phyloP scores from a whole-genome alignment of 495 filamentous ascomycete species.

The Astrocystis sublimbata region DNA sequence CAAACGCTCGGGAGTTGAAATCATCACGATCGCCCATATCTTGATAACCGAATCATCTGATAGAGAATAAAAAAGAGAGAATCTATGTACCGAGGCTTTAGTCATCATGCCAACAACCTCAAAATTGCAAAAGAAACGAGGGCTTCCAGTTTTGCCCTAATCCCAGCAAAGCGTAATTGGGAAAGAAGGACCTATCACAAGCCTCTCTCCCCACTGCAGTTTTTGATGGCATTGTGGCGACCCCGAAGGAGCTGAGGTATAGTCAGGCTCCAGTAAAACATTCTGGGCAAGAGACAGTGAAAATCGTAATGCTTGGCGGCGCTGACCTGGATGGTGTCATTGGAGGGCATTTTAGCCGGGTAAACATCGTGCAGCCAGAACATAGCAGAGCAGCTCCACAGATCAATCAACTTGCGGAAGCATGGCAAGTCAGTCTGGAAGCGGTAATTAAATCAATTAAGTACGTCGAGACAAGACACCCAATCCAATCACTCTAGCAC shows the following conservation, averaged over 20 bases:
- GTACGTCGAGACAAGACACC: background rate
- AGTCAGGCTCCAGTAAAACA: conserved; percentile 19
- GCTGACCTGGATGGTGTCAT: conserved; percentile 29
- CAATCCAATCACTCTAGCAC: conserved; percentile 1
- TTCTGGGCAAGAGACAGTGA: conserved; percentile 23
- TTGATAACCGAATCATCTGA: background rate
- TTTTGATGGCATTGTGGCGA: background rate
- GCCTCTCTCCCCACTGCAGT: conserved; percentile 3
- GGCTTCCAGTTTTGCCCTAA: background rate
- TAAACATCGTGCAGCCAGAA: conserved; percentile 39
- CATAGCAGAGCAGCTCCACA: conserved; percentile 17
- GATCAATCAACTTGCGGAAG: conserved; percentile 38
- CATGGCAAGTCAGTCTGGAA: conserved; percentile 42
- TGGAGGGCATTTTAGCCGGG: conserved; percentile 36
- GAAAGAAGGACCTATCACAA: background rate
- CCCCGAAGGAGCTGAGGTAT: background rate
- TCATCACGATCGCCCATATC: background rate
- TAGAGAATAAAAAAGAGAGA: background rate
- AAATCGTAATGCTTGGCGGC: conserved; percentile 28
- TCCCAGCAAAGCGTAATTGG: background rate
- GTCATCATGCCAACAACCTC: background rate
- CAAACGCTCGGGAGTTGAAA: background rate
- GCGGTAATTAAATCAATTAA: conserved; percentile 43
- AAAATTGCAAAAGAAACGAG: background rate
- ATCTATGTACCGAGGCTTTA: background rate